Percentiles rank a stretch among this genome's conserved stretches.
phyloP scores from a whole-genome alignment of 2,329 filamentous ascomycete genomes.

The Akanthomyces dipterigenus region DNA sequence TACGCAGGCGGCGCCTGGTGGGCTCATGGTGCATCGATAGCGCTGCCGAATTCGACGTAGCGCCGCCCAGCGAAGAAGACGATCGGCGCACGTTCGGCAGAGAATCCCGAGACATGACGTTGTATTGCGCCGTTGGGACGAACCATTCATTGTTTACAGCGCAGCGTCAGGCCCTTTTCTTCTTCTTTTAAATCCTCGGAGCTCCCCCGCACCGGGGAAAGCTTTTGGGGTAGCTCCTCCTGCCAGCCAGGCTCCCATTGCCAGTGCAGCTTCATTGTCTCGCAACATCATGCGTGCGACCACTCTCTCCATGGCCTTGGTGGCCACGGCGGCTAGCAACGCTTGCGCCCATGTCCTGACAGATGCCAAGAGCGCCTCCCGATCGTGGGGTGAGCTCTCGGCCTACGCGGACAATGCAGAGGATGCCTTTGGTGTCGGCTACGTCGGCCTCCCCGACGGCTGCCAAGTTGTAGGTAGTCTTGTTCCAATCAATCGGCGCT shows the following conservation, averaged over 20 bases:
- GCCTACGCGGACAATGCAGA: slow-evolving; percentile 40
- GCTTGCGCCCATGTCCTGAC: slow-evolving; percentile 16
- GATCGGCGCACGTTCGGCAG: neutral
- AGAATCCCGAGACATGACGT: neutral
- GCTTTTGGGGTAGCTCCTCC: neutral
- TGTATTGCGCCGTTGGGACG: too few species aligned
- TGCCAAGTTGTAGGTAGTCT: slow-evolving; percentile 27
- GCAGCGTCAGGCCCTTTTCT: neutral
- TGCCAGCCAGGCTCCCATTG: too few species aligned
- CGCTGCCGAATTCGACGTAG: neutral
- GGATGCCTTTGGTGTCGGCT: slow-evolving; percentile 38
- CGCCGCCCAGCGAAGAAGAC: neutral
- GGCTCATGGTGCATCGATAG: neutral
- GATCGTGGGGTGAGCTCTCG: slow-evolving; percentile 39
- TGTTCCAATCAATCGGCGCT: neutral
- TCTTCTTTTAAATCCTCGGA: neutral
- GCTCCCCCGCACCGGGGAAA: neutral
- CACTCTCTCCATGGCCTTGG: neutral
- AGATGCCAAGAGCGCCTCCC: slow-evolving; percentile 23
- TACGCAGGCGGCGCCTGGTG: neutral
- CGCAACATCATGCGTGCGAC: slow-evolving; percentile 1
- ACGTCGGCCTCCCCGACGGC: slow-evolving; percentile 42
- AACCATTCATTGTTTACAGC: neutral
- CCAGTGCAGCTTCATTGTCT: neutral
- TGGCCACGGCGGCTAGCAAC: neutral